Base-by-base conservation (phyloP, 2,329 filamentous ascomycete species). In the Dactylellina leptospora region DNA sequence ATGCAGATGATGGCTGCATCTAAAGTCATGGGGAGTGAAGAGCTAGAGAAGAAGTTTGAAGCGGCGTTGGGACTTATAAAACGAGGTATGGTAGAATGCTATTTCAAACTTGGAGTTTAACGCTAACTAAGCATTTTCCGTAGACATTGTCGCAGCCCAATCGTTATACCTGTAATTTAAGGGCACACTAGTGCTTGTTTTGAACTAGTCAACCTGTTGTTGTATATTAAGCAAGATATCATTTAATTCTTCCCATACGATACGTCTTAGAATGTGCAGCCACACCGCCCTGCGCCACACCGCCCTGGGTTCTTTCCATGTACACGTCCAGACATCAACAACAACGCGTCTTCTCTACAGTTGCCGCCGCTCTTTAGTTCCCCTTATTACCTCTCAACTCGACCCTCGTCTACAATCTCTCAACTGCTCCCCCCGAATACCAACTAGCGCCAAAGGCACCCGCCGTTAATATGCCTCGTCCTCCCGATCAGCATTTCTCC, bases 11-110 rank as follows among this genome's bases (percentile, higher is more conserved):
- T 90, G 13, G 91, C 97, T 81, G 95, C 93, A 22, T 87, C 91
- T 75, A 97, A 97, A 82, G 93, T 97, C 74, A 99, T 99, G 95
- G 95, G 95, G 77, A 97, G 90, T 79, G 92, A 96, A 72, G 95
- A 97, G 77, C 83, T 99, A 63, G 90, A 93, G 78, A 86, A 88
- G 79, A 97, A 96, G 82, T 99, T 99, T 78, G 93, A 96, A 78
- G 86, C 88, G 76, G 90, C 91, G 73, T 82, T 99, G 76, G 84
- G 85, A 68, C 95, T 96, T 85, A 90, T 97, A 60, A 87, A 91
- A 80, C 86, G 95, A 78, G 76, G 76, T 77, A 70, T 58, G 48
- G 6, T 45, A 45, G 10, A 2, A 45, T 4, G 11, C 20, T 45
- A n/a, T 9, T 25, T 8, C 4, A 55, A 40, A 38, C 23, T n/a